Percentiles rank a stretch among this genome's conserved stretches.
Conservation (phyloP, 148 eudicot genomes). For the Gaultheria prostrata region DNA sequence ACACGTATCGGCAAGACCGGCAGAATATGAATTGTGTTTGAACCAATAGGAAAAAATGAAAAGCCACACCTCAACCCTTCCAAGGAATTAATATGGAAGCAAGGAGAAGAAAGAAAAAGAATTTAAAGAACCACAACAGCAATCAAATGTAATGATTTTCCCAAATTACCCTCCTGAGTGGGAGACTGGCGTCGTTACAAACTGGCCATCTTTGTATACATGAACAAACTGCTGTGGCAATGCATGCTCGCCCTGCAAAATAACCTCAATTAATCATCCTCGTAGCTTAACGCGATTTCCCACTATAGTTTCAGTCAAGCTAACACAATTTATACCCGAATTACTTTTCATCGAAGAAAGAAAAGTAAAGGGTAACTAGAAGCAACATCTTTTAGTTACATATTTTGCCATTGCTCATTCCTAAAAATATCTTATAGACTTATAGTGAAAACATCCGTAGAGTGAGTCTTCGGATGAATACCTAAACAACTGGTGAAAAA, state of each 20-base stretch:
- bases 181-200: slow-evolving; percentile 77
- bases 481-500: neutral
- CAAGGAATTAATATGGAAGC: slow-evolving; percentile 10
- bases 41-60: slow-evolving; percentile 2
- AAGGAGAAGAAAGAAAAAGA: neutral
- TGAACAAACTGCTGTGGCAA: slow-evolving; percentile 92
- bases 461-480: neutral
- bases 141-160: neutral
- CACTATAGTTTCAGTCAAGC: neutral
- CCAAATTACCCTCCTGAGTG: slow-evolving; percentile 80
- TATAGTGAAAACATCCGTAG: neutral
- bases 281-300: neutral
- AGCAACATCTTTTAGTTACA: neutral
- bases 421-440: too few species aligned
- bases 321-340: neutral
- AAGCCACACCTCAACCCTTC: slow-evolving; percentile 6
- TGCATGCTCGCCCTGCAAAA: slow-evolving; percentile 77
- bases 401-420: neutral
- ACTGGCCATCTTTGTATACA: slow-evolving; percentile 69
- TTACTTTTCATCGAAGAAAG: neutral
- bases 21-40: neutral
- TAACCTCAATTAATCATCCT: neutral
- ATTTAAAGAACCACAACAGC: neutral
- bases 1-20: neutral
- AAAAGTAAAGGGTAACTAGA: neutral